Conservation (phyloP, 202 grass and related monocot genomes). For the Zizania palustris region DNA sequence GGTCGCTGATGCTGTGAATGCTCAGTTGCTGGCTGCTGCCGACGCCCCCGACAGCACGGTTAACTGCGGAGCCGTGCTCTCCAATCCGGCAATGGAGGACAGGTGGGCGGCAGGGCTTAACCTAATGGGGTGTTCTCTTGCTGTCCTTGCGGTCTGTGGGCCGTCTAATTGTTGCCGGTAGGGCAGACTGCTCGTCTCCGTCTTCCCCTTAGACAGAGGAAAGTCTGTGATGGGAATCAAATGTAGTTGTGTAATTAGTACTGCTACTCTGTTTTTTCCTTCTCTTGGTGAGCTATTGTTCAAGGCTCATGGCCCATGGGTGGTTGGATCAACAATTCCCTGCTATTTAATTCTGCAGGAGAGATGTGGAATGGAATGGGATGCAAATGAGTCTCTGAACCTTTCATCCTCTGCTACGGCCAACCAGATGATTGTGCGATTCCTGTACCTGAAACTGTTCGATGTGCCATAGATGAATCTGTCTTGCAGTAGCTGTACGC, state of each 20-base stretch:
- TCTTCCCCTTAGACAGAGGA: background rate
- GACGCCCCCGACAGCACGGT: background rate
- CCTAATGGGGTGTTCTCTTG: conserved; percentile 32
- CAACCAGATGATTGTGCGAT: background rate
- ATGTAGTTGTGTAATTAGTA: conserved; percentile 42
- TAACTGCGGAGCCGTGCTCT: background rate
- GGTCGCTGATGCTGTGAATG: background rate
- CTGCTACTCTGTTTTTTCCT: conserved; percentile 4
- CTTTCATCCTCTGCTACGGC: background rate
- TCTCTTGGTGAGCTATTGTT: conserved; percentile 6
- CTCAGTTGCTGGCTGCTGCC: background rate
- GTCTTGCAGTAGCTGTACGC: background rate
- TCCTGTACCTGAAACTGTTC: background rate
- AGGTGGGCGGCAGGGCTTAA: background rate
- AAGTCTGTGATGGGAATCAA: conserved; percentile 36
- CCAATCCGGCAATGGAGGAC: conserved; percentile 17
- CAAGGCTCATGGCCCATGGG: conserved; percentile 31
- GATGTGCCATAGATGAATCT: background rate
- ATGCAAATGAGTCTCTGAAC: background rate
- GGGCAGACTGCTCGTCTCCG: background rate
- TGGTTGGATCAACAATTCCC: conserved; percentile 24
- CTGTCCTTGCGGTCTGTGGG: conserved; percentile 25
- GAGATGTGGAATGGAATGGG: background rate
- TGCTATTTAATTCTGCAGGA: background rate
- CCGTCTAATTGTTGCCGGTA: conserved; percentile 36